These are phyloP conservation scores for Linderina pennispora DNA, from an alignment of 192 early-diverging fungal species.

Conservation along the genomic window DNA sequence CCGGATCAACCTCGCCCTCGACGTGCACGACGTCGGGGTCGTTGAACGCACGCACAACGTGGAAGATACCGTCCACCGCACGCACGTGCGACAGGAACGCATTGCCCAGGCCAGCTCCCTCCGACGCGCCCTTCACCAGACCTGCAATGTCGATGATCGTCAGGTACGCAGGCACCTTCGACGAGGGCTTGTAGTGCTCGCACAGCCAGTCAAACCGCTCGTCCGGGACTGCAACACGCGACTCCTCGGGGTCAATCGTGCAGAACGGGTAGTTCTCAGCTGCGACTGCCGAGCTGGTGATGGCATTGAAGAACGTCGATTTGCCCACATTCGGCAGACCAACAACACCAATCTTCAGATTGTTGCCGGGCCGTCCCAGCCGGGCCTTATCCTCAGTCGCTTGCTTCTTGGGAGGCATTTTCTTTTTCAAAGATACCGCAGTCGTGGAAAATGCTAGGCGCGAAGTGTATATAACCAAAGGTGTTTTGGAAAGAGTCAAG, in stretches of 20 bases:
- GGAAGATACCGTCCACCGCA: conserved; percentile 80
- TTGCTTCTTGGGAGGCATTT: conserved; percentile 80
- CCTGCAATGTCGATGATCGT: conserved; percentile 98
- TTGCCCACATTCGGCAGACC: conserved; percentile 97
- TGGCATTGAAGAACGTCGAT: conserved; percentile 82
- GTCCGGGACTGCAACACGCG: conserved; percentile 89
- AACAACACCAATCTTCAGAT: conserved; percentile 91
- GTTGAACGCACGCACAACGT: conserved; percentile 83
- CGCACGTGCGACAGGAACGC: conserved; percentile 91
- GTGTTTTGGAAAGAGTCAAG: too few relatives aligned
- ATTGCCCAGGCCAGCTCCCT: conserved; percentile 81
- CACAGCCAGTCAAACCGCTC: conserved; percentile 78
- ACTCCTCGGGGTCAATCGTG: conserved; percentile 91
- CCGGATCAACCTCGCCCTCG: conserved; percentile 83
- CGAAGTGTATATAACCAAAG: too few relatives aligned
- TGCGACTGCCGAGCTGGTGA: conserved; percentile 60
- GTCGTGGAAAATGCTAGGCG: too few relatives aligned
- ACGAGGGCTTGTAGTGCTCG: conserved; percentile 59
- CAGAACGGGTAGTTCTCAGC: conserved; percentile 99
- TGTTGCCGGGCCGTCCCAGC: conserved; percentile 80
- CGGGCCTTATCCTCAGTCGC: conserved; percentile 67
- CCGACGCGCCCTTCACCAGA: conserved; percentile 84
- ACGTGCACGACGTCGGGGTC: conserved; percentile 94
- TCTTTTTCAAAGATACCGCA: too few relatives aligned
- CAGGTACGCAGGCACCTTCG: conserved; percentile 70